Evolutionary conservation across 2,329 filamentous ascomycete genomes (phyloP), one percentile per base, ranked within the genome.

Genomic region (Colletotrichum viniferum): DNA sequence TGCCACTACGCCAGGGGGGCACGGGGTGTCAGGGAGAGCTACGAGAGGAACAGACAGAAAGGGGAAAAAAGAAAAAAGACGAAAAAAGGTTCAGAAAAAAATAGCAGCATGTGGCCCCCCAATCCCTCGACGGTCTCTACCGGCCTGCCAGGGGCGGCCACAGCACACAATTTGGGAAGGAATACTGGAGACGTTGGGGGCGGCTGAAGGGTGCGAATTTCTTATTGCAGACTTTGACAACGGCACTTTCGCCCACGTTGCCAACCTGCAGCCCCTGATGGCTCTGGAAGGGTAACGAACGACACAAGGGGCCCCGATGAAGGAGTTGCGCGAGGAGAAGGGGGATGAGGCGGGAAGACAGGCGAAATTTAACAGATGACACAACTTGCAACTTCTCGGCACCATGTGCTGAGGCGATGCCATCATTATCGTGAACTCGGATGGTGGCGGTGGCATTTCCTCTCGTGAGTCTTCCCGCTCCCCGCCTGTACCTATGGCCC

Each of bases 221-320:
- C 36, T 69, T 69, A 13, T 66, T 71, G 52, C 67, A 66, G 52
- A 60, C 48, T 61, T 66, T 56, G 30, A 71, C 68, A 70, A 62
- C 52, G 61, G 68, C 68, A 67, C 38, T 43, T 52, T 66, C 55
- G 72, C 72, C 55, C 72, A 71, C 71, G 61, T 72, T 74, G 73
- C 36, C 70, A 55, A 36, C 63, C 13, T 67, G 56, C 62, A 71
- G 55, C 34, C 18, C 13, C n/a, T 34, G n/a, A 7, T 18, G 14
- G 18, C 5, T 24, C 12, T 43, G 18, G 30, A 21, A 43, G n/a
- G 28, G 26, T 18, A 7, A 43, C 56, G 10, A 13, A 48, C 43
- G 43, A 48, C 43, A 48, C 43, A 56, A 69, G 36, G 67, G 67
- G 56, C 14, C 56, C 67, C 12, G 32, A 69, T 32, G 24, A 14